These are phyloP conservation scores for Primulina tabacum DNA, from an alignment of 257 asterid species.

Conservation along the genomic window DNA sequence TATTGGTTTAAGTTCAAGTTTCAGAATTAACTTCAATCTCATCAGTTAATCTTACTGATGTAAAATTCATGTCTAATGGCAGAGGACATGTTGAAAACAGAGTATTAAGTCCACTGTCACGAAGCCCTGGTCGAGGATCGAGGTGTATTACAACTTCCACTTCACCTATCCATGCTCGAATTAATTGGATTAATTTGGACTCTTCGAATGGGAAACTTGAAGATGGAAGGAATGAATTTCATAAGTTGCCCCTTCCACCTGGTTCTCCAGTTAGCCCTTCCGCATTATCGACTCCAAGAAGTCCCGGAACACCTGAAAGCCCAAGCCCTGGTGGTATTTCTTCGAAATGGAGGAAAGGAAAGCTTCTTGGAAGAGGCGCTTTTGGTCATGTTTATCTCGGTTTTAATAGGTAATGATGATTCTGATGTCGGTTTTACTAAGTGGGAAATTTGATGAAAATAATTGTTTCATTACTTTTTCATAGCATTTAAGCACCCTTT, in stretches of 20 bases:
- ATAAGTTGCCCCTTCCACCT: constrained; percentile 88
- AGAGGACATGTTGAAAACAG: constrained; percentile 63
- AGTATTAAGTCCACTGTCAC: constrained; percentile 47
- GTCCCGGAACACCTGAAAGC: constrained; percentile 54
- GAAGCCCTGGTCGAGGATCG: constrained; percentile 73
- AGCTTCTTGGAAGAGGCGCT: constrained; percentile 93
- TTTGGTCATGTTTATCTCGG: constrained; percentile 98
- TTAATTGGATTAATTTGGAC: constrained; percentile 55
- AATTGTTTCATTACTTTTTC: neutral
- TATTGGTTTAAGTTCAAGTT: constrained; percentile 12
- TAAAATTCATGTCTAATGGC: constrained; percentile 30
- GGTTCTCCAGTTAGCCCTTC: constrained; percentile 76
- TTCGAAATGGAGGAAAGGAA: constrained; percentile 93
- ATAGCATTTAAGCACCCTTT: neutral
- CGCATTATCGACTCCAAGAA: constrained; percentile 66
- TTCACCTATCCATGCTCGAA: constrained; percentile 70
- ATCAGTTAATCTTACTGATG: neutral
- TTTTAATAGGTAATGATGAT: constrained; percentile 64
- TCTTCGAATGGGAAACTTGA: constrained; percentile 54
- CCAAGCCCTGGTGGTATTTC: constrained; percentile 37
- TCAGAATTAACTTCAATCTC: neutral
- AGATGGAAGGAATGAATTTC: constrained; percentile 67
- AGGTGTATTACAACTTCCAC: constrained; percentile 48
- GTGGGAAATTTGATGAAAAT: constrained; percentile 2
- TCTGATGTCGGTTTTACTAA: neutral